Evolutionary conservation across 2,329 filamentous ascomycete species (phyloP).

Genomic region (Alternaria gansuensis): DNA sequence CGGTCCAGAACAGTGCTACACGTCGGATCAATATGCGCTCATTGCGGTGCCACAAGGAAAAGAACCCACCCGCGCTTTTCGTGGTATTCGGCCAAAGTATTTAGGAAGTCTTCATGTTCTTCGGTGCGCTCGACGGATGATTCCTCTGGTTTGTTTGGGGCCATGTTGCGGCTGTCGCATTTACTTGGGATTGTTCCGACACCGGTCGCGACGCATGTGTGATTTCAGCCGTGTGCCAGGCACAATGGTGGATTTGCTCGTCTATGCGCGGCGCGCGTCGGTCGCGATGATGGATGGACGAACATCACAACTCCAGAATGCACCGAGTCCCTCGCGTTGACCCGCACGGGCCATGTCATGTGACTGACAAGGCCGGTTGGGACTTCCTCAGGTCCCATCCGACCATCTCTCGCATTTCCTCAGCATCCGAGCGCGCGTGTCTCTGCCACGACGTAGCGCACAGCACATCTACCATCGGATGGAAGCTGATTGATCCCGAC

Average conservation of each 20-base stretch:
- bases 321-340: conserved; percentile 36
- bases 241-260: conserved; percentile 36
- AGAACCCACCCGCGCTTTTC: conserved; percentile 72
- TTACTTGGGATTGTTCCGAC: conserved; percentile 28
- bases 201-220: conserved; percentile 35
- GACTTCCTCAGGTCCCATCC: conserved; percentile 24
- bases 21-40: conserved; percentile 34
- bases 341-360: conserved; percentile 28
- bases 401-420: background rate
- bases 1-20: conserved; percentile 75
- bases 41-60: conserved; percentile 29
- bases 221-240: conserved; percentile 29
- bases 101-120: conserved; percentile 83
- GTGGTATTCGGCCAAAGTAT: conserved; percentile 76
- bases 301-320: conserved; percentile 43
- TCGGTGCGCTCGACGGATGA: conserved; percentile 59
- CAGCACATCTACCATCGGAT: background rate
- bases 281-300: conserved; percentile 44
- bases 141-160: conserved; percentile 55
- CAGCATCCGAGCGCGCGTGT: background rate
- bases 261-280: conserved; percentile 44
- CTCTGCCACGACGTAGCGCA: background rate
- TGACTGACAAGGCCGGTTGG: conserved; percentile 24
- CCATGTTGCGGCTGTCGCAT: conserved; percentile 56
- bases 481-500: conserved; percentile 9